Conservation (phyloP, 495 filamentous ascomycete species). For the Penicillium silybi region DNA sequence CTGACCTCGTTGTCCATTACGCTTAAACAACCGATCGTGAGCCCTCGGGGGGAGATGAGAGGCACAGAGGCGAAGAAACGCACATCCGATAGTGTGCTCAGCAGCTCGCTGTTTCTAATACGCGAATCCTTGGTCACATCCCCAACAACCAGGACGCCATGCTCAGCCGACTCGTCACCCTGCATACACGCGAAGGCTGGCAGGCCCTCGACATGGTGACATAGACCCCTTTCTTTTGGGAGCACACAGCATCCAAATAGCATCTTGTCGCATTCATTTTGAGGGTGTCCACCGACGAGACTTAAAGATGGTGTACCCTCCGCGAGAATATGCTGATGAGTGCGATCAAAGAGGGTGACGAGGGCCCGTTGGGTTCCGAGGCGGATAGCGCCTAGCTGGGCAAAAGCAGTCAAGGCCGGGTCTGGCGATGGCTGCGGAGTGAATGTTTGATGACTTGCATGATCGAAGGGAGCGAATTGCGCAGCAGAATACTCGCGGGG, state of each 20-base stretch:
- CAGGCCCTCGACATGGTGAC: constrained; percentile 32
- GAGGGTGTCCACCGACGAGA: constrained; percentile 23
- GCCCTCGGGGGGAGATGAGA: constrained; percentile 51
- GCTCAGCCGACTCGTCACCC: constrained; percentile 16
- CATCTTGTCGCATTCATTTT: constrained; percentile 28
- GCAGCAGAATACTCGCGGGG: constrained; percentile 2
- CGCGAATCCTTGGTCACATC: constrained; percentile 24
- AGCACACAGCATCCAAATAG: constrained; percentile 41
- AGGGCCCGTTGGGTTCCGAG: constrained; percentile 49
- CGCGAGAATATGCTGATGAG: constrained; percentile 54
- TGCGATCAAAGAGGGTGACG: constrained; percentile 55
- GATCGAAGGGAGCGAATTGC: constrained; percentile 12
- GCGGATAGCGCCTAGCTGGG: constrained; percentile 54
- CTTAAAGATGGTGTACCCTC: constrained; percentile 52
- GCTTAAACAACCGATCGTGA: constrained; percentile 58
- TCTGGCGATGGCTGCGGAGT: constrained; percentile 40
- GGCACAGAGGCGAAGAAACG: constrained; percentile 61
- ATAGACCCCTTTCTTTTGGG: constrained; percentile 40
- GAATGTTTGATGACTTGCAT: constrained; percentile 8
- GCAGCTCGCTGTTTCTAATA: constrained; percentile 23
- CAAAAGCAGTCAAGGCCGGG: constrained; percentile 54
- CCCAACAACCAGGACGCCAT: constrained; percentile 16
- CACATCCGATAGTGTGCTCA: constrained; percentile 26
- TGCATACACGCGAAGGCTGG: background rate
- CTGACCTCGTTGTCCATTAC: constrained; percentile 49